phyloP scores from a whole-genome alignment of 805 yeast genomes.

The Myxozyma neglecta region DNA sequence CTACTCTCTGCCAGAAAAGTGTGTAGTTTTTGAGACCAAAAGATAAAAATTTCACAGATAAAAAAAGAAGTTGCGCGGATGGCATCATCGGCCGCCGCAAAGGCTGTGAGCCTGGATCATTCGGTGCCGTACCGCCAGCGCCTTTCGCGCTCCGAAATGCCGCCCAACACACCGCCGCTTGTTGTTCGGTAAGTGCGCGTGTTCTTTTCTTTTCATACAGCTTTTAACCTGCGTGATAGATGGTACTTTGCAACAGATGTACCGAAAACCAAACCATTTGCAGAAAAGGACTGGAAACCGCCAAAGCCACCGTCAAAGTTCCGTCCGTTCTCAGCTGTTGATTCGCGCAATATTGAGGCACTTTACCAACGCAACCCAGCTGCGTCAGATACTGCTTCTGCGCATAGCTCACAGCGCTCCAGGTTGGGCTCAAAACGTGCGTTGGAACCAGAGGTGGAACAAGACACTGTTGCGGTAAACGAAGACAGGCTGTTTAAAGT shows the following conservation, averaged over 20 bases:
- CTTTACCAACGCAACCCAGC: slow-evolving; percentile 42
- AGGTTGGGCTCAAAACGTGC: neutral
- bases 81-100: slow-evolving; percentile 12
- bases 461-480: slow-evolving; percentile 56
- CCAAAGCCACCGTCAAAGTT: slow-evolving; percentile 54
- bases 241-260: slow-evolving; percentile 32
- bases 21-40: neutral
- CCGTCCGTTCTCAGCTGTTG: slow-evolving; percentile 63
- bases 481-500: slow-evolving; percentile 82
- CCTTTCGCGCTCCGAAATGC: slow-evolving; percentile 22
- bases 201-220: neutral
- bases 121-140: slow-evolving; percentile 26
- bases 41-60: neutral
- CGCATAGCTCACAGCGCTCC: neutral
- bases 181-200: slow-evolving; percentile 14
- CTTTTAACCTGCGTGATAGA: slow-evolving; percentile 1
- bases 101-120: slow-evolving; percentile 19
- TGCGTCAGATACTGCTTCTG: neutral
- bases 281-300: slow-evolving; percentile 52
- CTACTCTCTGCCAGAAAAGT: neutral
- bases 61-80: slow-evolving; percentile 1
- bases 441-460: neutral
- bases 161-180: slow-evolving; percentile 30
- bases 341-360: slow-evolving; percentile 61
- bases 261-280: slow-evolving; percentile 26